Base-by-base conservation (phyloP, 2,329 filamentous ascomycete genomes). In the Hypoxylon sp. region DNA sequence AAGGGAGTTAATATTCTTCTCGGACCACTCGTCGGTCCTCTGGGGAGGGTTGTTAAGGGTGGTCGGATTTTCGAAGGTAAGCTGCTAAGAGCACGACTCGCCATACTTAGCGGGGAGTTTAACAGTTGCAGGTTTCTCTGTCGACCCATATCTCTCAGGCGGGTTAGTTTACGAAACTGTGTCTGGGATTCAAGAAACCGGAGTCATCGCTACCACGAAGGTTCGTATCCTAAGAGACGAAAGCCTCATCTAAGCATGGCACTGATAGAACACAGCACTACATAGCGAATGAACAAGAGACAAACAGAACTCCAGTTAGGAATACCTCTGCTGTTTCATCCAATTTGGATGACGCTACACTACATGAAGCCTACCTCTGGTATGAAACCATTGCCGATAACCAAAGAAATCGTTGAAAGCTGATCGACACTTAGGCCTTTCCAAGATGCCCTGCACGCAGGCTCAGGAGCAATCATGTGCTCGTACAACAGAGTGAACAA, bases 1-100 rank as follows among this genome's bases (percentile, higher is more conserved):
- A 93, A 92, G 78, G 91, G 91, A 65, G 84, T 91, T 27, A 89
- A 92, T 75, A 84, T 91, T n/a, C 86, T 89, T 72, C 82, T 92
- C 19, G 91, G 90, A 3, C 90, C 90, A 15, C 88, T 88, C 5
- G 86, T 89, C 70, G 86, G 86, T 0, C 85, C 86, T 1, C 71
- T 88, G 1, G 86, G 86, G 11, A 78, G 85, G 5, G 78, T 86
- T 66, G 83, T 85, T 2, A 80, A 80, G 60, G 86, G 85, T 57
- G 86, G 86, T 1, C 78, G 86, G 27, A 86, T 85, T 61, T 88
- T 85, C 84, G 86, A 87, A 56, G 60, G 72, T 72, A 53, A 57
- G 65, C 13, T 29, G 19, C 21, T 3, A 7, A 19, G 13, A 44
- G 21, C 11, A 17, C 21, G 27, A 27, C 5, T 27, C 24, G 37